A percentile compares a stretch with the other conserved stretches of the same genome.
Conservation (phyloP, 257 asterid species). For the Fraxinus americana region DNA sequence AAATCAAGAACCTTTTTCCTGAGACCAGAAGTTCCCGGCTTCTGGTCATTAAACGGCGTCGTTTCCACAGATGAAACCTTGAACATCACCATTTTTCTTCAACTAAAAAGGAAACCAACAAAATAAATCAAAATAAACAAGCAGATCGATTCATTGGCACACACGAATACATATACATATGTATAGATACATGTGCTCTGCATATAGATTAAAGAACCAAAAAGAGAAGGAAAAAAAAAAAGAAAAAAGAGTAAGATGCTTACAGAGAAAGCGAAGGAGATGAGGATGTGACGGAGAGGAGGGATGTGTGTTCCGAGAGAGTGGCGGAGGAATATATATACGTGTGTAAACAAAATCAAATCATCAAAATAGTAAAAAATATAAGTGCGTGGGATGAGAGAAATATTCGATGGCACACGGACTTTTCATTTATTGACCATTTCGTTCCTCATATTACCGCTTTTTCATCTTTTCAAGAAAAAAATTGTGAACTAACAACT, state of each 20-base stretch:
- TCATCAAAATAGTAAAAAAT: too few relatives aligned
- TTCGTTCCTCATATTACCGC: conserved; percentile 40
- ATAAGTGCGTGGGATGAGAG: background rate
- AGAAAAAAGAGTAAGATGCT: background rate
- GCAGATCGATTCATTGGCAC: background rate
- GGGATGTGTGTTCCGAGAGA: background rate
- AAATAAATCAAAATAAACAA: conserved; percentile 1
- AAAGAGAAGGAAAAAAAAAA: background rate
- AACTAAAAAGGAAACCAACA: conserved; percentile 16
- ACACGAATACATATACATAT: background rate
- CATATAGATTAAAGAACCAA: background rate
- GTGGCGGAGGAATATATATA: conserved; percentile 4
- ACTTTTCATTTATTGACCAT: conserved; percentile 19
- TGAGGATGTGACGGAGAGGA: background rate
- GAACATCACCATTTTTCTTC: conserved; percentile 60
- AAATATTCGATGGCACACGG: conserved; percentile 33
- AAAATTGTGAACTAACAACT: background rate
- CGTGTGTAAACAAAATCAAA: too few relatives aligned
- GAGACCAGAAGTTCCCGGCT: conserved; percentile 95
- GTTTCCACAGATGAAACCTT: conserved; percentile 66
- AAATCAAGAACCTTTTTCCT: conserved; percentile 67
- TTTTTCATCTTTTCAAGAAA: conserved; percentile 24
- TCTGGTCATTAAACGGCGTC: conserved; percentile 86
- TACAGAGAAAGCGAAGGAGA: too few relatives aligned
- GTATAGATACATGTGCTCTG: background rate